phyloP scores from a whole-genome alignment of 352 stramenopile species.

The Pythium aristosporum region DNA sequence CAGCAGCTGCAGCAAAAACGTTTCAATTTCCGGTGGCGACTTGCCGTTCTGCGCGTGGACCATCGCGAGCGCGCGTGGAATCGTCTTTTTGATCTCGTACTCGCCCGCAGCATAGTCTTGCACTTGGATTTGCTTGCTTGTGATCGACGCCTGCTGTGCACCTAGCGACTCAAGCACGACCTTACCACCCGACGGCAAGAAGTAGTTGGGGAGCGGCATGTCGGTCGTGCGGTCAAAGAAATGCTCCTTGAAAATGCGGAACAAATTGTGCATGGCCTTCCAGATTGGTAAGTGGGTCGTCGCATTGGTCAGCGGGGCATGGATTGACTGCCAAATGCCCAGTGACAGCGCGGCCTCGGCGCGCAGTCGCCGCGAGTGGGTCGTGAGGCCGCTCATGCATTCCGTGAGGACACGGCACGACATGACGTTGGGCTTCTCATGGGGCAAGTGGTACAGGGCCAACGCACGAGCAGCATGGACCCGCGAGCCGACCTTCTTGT shows the following conservation, averaged over 20 bases:
- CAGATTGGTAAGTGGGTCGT: slow-evolving; percentile 81
- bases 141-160: slow-evolving; percentile 78
- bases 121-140: slow-evolving; percentile 83
- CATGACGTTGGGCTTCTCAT: slow-evolving; percentile 88
- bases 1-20: slow-evolving; percentile 75
- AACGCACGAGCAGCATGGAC: slow-evolving; percentile 76
- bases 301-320: slow-evolving; percentile 76
- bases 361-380: slow-evolving; percentile 70
- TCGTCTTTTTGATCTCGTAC: slow-evolving; percentile 88
- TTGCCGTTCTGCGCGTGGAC: slow-evolving; percentile 79
- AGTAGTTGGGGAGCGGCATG: slow-evolving; percentile 88
- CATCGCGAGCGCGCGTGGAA: slow-evolving; percentile 73
- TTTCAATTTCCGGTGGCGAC: slow-evolving; percentile 75
- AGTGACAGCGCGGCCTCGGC: slow-evolving; percentile 75
- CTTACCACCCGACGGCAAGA: slow-evolving; percentile 79
- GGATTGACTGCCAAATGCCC: slow-evolving; percentile 85
- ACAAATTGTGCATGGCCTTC: slow-evolving; percentile 86
- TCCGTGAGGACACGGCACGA: slow-evolving; percentile 81
- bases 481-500: slow-evolving; percentile 82
- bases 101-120: slow-evolving; percentile 83
- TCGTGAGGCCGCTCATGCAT: slow-evolving; percentile 84
- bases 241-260: slow-evolving; percentile 89
- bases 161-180: slow-evolving; percentile 76
- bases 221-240: slow-evolving; percentile 81
- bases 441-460: slow-evolving; percentile 71